A percentile compares a stretch with the other conserved stretches of the same genome.
phyloP scores from a whole-genome alignment of 108 stramenopile species.

The Aurantiochytrium sp. region DNA sequence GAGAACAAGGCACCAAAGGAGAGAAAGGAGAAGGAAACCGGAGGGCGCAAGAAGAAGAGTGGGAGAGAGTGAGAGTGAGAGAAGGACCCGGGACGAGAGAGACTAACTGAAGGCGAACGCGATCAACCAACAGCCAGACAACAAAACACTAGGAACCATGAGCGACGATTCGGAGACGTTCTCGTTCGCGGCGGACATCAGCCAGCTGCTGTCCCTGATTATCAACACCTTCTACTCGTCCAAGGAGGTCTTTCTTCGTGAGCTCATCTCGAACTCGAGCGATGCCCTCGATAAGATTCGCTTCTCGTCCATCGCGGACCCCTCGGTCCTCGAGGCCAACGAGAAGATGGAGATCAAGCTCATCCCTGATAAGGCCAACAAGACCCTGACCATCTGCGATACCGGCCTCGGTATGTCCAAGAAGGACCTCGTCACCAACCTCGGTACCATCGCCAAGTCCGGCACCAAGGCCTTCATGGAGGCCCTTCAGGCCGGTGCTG shows the following conservation, averaged over 20 bases:
- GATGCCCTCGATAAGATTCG: slow-evolving; percentile 99
- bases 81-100: background rate
- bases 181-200: slow-evolving; percentile 99
- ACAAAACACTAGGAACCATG: background rate
- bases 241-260: slow-evolving; percentile 99
- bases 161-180: slow-evolving; percentile 73
- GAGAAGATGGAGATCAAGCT: slow-evolving; percentile 91
- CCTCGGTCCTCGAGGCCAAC: slow-evolving; percentile 83
- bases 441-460: slow-evolving; percentile 99
- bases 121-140: no score
- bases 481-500: slow-evolving; percentile 94
- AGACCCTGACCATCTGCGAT: slow-evolving; percentile 96
- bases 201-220: slow-evolving; percentile 97
- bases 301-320: slow-evolving; percentile 91
- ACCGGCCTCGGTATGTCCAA: slow-evolving; percentile 99
- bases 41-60: no score
- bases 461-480: slow-evolving; percentile 99
- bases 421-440: slow-evolving; percentile 96
- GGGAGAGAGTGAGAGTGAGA: no score
- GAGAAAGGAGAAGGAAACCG: background rate
- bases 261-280: slow-evolving; percentile 93
- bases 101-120: no score
- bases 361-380: slow-evolving; percentile 98
- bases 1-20: background rate
- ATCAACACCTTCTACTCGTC: slow-evolving; percentile 93